Evolutionary conservation across 2,329 filamentous ascomycete genomes (phyloP), one percentile per base, ranked within the genome.

Genomic region (Coniella lustricola): DNA sequence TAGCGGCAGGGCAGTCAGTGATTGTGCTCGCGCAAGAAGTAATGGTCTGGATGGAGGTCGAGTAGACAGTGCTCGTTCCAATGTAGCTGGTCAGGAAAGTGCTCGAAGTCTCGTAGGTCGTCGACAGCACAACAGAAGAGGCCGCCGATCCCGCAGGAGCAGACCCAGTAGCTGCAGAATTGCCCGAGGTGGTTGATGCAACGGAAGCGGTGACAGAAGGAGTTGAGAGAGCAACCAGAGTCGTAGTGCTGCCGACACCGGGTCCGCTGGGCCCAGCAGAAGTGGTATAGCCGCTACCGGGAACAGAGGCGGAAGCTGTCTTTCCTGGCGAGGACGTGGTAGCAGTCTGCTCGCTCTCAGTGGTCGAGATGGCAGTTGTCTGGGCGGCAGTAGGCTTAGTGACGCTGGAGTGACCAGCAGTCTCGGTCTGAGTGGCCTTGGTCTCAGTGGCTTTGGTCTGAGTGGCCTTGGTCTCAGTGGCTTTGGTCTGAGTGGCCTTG

Each of bases 1-100:
- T 29, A 29, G 25, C 61, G 49, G 68, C 72, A 25, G 76, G 76
- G 70, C 77, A 81, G 66, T 77, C 64, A 34, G 69, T 67, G 41
- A 73, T 62, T 45, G 65, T 65, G 25, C 67, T 55, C n/a, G 61
- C 70, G 55, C 73, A 75, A 59, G 67, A 71, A 50, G 70, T 77
- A 62, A 79, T 66, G 48, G 75, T 79, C 52, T 67, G 66, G 51
- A 71, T 60, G 2, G 64, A 60, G 36, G 76, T 79, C 52, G 69
- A 71, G 67, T 67, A 76, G 60, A 78, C 61, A 35, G 65, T 61
- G 31, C 58, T 59, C 9, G 56, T 59, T 35, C 55, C 59, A 33
- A 53, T n/a, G 48, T 49, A 49, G 40, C 42, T 42, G 32, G 54
- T 48, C 33, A 47, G 36, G 40, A 48, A 18, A 25, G 49, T 56